Evolutionary conservation across 352 stramenopile species (phyloP), one percentile per base, ranked within the genome.

Genomic region (Pythium utonaiense): DNA sequence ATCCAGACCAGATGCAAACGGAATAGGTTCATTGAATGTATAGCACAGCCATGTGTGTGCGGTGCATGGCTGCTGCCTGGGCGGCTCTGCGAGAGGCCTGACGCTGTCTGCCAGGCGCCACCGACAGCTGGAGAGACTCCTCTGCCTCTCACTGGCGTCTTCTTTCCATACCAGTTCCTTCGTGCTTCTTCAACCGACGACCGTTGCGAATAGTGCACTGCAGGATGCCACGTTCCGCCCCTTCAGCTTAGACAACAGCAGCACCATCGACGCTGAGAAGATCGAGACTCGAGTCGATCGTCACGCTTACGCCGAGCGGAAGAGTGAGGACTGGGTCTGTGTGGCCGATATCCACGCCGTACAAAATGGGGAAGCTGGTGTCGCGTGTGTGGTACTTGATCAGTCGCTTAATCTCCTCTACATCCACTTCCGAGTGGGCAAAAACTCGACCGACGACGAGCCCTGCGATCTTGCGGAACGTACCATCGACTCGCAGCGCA

Each of bases 281-380:
- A 55, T 78, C 67, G 14, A 13, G 33, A 12, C 24, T 21, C 25
- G 75, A 71, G 56, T 88, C 74, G 10, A 88, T 34, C 45, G 60
- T 61, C 28, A 64, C 67, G n/a, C 71, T 44, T 40, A 67, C 78
- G 21, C 74, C 78, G 8, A 89, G 61, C 17, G 78, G 72, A 33
- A 85, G 70, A 5, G 76, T 88, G 21, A 70, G 63, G 36, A 84
- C 70, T 6, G 76, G 80, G 76, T 86, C 82, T 10, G 80, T 86
- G 62, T 88, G 73, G 4, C 77, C 71, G 9, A 67, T 69, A 52
- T 88, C 77, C 24, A 86, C 55, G 45, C 77, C 77, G 63, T 86
- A 88, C 5, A 86, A 30, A 55, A 88, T 83, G 27, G 78, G 80
- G 57, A 85, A 88, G 19, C 14, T 62, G 2, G 44, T 66, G 49